phyloP scores from a whole-genome alignment of 331 rosid genomes.

The Spiraea crenata region DNA sequence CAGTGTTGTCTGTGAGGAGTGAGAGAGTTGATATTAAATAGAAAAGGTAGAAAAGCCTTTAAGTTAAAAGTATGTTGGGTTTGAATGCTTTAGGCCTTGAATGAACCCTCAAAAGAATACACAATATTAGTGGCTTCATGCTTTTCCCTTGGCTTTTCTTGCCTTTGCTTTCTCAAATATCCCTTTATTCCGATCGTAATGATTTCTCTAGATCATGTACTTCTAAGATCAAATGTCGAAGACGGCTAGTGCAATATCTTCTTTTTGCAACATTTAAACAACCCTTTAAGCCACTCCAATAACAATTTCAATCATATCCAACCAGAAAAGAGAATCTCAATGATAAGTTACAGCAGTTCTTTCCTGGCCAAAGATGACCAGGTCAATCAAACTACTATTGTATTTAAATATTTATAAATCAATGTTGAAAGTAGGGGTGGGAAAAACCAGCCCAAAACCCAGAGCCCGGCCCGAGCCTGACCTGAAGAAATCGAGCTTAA shows the following conservation, averaged over 20 bases:
- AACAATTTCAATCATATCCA: not conserved
- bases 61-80: conserved; percentile 32
- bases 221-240: conserved; percentile 38
- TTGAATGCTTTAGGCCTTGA: conserved; percentile 59
- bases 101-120: conserved; percentile 82
- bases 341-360: not conserved
- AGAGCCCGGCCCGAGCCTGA: too few relatives aligned
- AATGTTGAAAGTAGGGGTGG: too few relatives aligned
- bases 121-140: conserved; percentile 44
- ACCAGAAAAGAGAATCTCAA: conserved; percentile 10
- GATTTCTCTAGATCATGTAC: conserved; percentile 52
- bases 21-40: conserved; percentile 33
- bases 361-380: too few relatives aligned
- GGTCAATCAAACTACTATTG: too few relatives aligned
- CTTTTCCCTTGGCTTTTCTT: conserved; percentile 35
- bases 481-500: too few relatives aligned
- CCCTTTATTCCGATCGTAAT: conserved; percentile 37
- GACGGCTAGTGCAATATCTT: conserved; percentile 38
- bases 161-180: conserved; percentile 14
- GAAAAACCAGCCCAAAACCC: too few relatives aligned
- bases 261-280: conserved; percentile 38
- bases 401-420: too few relatives aligned
- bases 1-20: conserved; percentile 23
- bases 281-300: conserved; percentile 46
- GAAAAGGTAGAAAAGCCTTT: conserved; percentile 44